Percentiles rank a stretch among this genome's conserved stretches.
phyloP scores from a whole-genome alignment of 495 filamentous ascomycete species.

The Neurospora sp. region DNA sequence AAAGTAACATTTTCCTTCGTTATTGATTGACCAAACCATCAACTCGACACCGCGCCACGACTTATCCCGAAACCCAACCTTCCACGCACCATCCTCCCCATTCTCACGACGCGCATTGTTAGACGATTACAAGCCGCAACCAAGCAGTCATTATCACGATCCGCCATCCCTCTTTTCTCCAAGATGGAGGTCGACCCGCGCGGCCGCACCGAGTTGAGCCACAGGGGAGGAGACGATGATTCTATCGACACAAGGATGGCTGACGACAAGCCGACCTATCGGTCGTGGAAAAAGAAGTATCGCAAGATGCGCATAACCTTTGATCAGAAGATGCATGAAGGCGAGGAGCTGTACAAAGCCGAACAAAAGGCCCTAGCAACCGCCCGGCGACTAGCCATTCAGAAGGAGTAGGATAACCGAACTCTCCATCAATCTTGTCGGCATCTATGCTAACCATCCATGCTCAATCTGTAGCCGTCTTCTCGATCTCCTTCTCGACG shows the following conservation, averaged over 20 bases:
- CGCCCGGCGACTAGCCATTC: slow-evolving; percentile 67
- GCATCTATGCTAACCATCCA: background rate
- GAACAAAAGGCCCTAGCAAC: slow-evolving; percentile 69
- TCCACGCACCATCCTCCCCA: background rate
- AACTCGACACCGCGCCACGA: background rate
- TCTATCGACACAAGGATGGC: slow-evolving; percentile 23
- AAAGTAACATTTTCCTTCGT: background rate
- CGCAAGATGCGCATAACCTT: slow-evolving; percentile 83
- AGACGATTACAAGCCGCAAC: background rate
- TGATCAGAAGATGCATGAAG: slow-evolving; percentile 70
- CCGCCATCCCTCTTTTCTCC: background rate
- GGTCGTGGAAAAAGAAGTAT: slow-evolving; percentile 77
- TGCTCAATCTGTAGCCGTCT: slow-evolving; percentile 44
- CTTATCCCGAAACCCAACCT: background rate
- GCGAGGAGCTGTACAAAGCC: slow-evolving; percentile 63
- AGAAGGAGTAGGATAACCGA: slow-evolving; percentile 55
- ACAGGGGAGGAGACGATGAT: slow-evolving; percentile 24
- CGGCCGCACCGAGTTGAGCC: slow-evolving; percentile 9
- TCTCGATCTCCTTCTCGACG: slow-evolving; percentile 75
- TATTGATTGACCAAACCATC: background rate
- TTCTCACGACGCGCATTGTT: background rate
- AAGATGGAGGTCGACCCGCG: slow-evolving; percentile 21
- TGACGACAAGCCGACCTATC: slow-evolving; percentile 30
- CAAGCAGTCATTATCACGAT: background rate
- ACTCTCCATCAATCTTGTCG: slow-evolving; percentile 5